Percentiles rank a stretch among this genome's conserved stretches.
These are phyloP conservation scores for Neostapfia colusana DNA, from an alignment of 176 grass and related monocot genomes.

Conservation along the genomic window DNA sequence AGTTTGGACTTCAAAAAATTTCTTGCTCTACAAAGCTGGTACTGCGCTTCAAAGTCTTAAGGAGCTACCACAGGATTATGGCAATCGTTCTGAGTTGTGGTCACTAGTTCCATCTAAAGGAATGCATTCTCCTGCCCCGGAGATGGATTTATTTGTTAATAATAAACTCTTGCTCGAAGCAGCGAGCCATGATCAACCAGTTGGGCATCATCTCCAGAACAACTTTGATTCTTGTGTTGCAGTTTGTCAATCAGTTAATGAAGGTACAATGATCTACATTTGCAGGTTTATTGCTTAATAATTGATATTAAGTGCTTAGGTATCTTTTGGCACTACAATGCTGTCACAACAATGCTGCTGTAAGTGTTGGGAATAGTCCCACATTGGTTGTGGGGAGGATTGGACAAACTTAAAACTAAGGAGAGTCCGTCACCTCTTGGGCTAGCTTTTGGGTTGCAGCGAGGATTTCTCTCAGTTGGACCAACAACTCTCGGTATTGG, in stretches of 20 bases:
- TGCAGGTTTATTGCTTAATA: conserved; percentile 13
- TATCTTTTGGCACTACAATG: not conserved
- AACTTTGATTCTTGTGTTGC: conserved; percentile 34
- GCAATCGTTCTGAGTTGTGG: conserved; percentile 35
- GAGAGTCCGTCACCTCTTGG: too few species aligned
- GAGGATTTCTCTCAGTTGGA: too few species aligned
- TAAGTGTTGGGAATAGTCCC: too few species aligned
- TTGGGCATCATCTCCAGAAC: conserved; percentile 31
- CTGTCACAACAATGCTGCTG: too few species aligned
- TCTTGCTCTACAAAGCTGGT: conserved; percentile 52
- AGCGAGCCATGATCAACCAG: conserved; percentile 42
- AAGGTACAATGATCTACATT: conserved; percentile 37
- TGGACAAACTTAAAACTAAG: too few species aligned
- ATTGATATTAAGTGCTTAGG: conserved; percentile 16
- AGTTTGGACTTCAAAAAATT: conserved; percentile 85
- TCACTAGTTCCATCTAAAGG: conserved; percentile 48
- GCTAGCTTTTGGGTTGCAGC: too few species aligned
- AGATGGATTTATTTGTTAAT: conserved; percentile 33
- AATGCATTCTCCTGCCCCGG: conserved; percentile 33
- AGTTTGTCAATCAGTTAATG: conserved; percentile 36
- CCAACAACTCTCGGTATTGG: too few species aligned
- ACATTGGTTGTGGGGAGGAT: too few species aligned
- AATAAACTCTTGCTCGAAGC: conserved; percentile 42
- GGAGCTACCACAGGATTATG: conserved; percentile 42
- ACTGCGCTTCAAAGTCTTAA: conserved; percentile 52